Percentiles rank a stretch among this genome's conserved stretches.
Evolutionary conservation across 129 eudicot genomes (phyloP).

Genomic region (sunflower (Helianthus annuus)): HanXRQr2.0-SUNRISE NC_035440.2:67839199-67839698

Average conservation of each 20-base stretch:
- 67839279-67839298: background rate
- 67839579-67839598: conserved; percentile 19
- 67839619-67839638: conserved; percentile 4
- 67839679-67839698: conserved; percentile 13
- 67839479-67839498: conserved; percentile 1
- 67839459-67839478: conserved; percentile 20
- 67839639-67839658: background rate
- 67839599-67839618: conserved; percentile 12
- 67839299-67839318: conserved; percentile 3
- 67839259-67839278: background rate
- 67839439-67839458: conserved; percentile 14
- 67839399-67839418: conserved; percentile 1
- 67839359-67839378: conserved; percentile 9
- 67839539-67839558: background rate
- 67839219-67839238: conserved; percentile 9
- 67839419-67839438: conserved; percentile 20
- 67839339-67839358: background rate
- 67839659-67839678: background rate
- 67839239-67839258: conserved; percentile 3
- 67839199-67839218: background rate
- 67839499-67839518: background rate
- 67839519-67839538: background rate
- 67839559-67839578: conserved; percentile 8
- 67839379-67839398: conserved; percentile 1
- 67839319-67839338: conserved; percentile 6